These are phyloP conservation scores for Haplosporangium gracile DNA, from an alignment of 192 early-diverging fungal species.

Conservation along the genomic window DNA sequence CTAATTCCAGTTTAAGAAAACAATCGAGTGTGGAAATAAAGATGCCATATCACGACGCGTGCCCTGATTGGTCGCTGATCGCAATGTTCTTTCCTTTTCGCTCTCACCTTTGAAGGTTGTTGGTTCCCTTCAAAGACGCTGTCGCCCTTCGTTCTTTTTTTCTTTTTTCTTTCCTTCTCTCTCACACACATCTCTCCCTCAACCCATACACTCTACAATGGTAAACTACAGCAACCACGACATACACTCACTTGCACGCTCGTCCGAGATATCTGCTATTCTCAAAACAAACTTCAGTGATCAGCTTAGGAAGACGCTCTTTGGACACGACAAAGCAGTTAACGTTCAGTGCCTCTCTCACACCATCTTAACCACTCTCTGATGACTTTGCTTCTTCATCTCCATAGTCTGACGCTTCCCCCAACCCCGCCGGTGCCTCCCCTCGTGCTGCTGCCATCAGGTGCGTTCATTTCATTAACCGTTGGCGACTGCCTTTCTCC, in stretches of 20 bases:
- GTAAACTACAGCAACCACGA: neutral
- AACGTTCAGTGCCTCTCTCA: neutral
- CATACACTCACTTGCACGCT: neutral
- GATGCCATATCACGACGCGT: neutral
- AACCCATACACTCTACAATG: neutral
- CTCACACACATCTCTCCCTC: neutral
- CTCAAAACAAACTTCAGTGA: neutral
- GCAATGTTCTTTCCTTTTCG: neutral
- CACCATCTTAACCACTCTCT: neutral
- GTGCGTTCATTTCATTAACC: neutral
- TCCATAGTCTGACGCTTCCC: slow-evolving; percentile 30
- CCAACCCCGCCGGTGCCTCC: slow-evolving; percentile 26
- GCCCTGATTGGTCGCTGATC: slow-evolving; percentile 11
- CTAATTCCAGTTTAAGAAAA: neutral
- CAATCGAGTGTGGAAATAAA: neutral
- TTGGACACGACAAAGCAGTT: neutral
- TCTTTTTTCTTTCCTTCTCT: neutral
- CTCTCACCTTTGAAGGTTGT: neutral
- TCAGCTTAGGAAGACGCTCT: neutral
- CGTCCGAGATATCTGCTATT: neutral
- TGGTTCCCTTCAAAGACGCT: neutral
- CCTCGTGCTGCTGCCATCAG: slow-evolving; percentile 26
- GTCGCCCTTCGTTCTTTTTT: slow-evolving; percentile 12
- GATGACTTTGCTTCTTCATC: neutral
- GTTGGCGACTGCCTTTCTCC: neutral